These are phyloP conservation scores for Eucalyptus shirleyi DNA, from an alignment of 345 rosid genomes.

Conservation along the genomic window DNA sequence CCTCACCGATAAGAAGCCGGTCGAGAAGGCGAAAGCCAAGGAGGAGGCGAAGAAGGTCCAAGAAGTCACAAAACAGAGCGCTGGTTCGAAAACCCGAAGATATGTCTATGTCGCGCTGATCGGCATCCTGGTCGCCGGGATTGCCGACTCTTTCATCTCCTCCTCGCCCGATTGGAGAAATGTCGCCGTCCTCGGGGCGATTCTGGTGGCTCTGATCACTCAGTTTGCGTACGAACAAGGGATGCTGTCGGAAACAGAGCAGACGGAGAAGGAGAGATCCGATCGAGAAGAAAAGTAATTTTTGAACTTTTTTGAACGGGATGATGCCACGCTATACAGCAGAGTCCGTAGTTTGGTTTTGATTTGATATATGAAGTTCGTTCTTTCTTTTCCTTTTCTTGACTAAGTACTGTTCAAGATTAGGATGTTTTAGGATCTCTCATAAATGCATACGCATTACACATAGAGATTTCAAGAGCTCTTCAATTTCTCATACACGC, in stretches of 20 bases:
- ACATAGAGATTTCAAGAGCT: not conserved
- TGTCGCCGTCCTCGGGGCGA: slow-evolving; percentile 78
- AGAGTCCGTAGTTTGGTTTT: not conserved
- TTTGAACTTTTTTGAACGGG: not conserved
- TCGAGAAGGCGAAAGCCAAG: slow-evolving; percentile 42
- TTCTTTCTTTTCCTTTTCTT: not conserved
- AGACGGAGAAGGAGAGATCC: slow-evolving; percentile 8
- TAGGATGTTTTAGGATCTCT: not conserved
- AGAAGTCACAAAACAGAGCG: slow-evolving; percentile 33
- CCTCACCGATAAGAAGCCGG: slow-evolving; percentile 31
- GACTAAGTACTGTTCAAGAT: not conserved
- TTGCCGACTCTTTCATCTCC: slow-evolving; percentile 49
- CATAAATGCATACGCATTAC: not conserved
- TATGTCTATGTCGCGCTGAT: slow-evolving; percentile 63
- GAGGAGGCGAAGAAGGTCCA: slow-evolving; percentile 45
- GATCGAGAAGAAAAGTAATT: slow-evolving; percentile 22
- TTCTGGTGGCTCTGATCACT: slow-evolving; percentile 58
- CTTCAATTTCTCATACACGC: not conserved
- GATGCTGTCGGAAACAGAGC: slow-evolving; percentile 24
- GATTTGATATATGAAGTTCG: not conserved
- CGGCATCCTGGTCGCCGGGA: slow-evolving; percentile 25
- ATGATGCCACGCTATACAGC: not conserved
- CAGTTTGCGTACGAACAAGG: slow-evolving; percentile 66
- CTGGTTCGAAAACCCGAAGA: slow-evolving; percentile 49
- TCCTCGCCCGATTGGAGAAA: slow-evolving; percentile 70